Evolutionary conservation across 202 grass and related monocot genomes (phyloP).

Genomic region (Panicum hallii): DNA sequence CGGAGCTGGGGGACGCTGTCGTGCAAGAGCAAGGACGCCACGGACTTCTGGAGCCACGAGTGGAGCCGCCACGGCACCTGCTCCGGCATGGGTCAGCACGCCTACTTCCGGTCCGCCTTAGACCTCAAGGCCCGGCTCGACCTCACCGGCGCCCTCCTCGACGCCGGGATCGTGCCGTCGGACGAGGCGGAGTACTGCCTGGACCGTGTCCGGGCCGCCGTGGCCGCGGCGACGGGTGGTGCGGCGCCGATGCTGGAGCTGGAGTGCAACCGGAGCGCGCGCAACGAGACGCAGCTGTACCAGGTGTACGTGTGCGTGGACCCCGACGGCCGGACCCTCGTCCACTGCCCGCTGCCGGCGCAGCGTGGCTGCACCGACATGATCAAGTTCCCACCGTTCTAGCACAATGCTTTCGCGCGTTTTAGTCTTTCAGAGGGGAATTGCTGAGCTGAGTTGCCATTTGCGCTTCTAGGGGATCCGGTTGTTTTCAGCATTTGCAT

Average conservation of each 20-base stretch:
- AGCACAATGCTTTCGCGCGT: neutral
- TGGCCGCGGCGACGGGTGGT: constrained; percentile 40
- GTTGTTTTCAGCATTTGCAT: neutral
- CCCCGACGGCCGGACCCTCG: constrained; percentile 32
- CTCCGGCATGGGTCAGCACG: constrained; percentile 58
- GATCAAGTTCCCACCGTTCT: constrained; percentile 39
- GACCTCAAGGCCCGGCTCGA: constrained; percentile 54
- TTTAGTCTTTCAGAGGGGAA: too few relatives aligned
- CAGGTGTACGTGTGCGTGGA: constrained; percentile 58
- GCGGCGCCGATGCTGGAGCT: constrained; percentile 45
- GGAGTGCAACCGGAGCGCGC: constrained; percentile 49
- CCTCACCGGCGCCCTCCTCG: constrained; percentile 41
- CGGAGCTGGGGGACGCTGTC: constrained; percentile 62
- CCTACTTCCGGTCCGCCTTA: constrained; percentile 60
- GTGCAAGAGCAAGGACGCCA: constrained; percentile 45
- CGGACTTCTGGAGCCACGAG: constrained; percentile 72
- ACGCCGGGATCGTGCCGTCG: constrained; percentile 54
- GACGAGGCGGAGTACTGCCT: constrained; percentile 36
- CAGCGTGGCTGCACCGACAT: constrained; percentile 3
- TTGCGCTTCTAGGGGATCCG: neutral
- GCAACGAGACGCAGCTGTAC: constrained; percentile 54
- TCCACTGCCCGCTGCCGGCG: constrained; percentile 40
- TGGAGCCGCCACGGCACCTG: constrained; percentile 89
- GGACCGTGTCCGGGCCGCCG: constrained; percentile 39
- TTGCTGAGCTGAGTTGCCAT: too few relatives aligned